Evolutionary conservation across 1,284 basidiomycete species (phyloP).

Genomic region (Naganishia sp.): DNA sequence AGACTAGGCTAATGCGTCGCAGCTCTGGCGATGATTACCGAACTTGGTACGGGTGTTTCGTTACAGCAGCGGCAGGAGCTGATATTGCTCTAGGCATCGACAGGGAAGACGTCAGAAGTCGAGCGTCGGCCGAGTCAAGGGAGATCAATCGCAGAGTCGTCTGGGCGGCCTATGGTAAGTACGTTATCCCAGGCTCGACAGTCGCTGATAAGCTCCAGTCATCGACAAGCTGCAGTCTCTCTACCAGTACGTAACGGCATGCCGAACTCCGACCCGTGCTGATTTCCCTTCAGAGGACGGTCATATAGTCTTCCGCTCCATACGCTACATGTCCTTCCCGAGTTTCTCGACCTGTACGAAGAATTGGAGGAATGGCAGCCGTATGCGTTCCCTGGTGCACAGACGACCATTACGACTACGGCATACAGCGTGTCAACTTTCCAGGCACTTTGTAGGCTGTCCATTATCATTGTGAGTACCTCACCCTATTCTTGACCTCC

Average conservation of each 20-base stretch:
- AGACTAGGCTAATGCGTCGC: background rate
- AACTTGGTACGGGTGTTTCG: conserved; percentile 37
- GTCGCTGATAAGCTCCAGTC: conserved; percentile 28
- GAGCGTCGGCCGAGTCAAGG: conserved; percentile 38
- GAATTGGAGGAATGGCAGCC: conserved; percentile 47
- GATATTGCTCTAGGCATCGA: conserved; percentile 35
- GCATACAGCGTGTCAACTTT: conserved; percentile 45
- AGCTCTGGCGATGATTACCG: conserved; percentile 44
- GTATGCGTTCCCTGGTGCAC: conserved; percentile 42
- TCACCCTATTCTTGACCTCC: background rate
- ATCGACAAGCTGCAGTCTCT: conserved; percentile 48
- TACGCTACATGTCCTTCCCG: conserved; percentile 41
- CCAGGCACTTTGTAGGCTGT: conserved; percentile 40
- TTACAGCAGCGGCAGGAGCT: too few relatives aligned
- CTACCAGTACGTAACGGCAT: conserved; percentile 36
- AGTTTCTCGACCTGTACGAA: conserved; percentile 43
- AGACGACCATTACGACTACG: conserved; percentile 26
- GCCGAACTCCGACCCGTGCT: background rate
- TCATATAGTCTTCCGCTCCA: conserved; percentile 39
- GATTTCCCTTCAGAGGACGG: conserved; percentile 35
- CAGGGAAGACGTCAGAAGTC: conserved; percentile 36
- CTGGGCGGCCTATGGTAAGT: conserved; percentile 42
- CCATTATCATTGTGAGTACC: conserved; percentile 42
- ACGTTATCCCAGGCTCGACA: background rate
- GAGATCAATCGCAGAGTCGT: conserved; percentile 43